Percentiles rank a stretch among this genome's conserved stretches.
Evolutionary conservation across 306 rosid species (phyloP).

Genomic region (Rubus idaeus): DNA sequence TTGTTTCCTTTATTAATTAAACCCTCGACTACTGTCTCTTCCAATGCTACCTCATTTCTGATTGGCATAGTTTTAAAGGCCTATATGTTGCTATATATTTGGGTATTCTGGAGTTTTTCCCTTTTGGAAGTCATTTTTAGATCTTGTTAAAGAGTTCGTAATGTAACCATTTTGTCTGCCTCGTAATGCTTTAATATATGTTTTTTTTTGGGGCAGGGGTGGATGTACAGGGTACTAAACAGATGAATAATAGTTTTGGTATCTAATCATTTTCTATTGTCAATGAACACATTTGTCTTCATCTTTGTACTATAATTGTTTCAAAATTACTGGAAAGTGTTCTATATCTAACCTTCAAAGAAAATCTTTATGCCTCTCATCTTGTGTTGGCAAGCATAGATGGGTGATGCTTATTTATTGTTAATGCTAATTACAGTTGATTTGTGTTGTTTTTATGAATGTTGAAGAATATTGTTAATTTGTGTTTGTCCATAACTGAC

Average conservation of each 20-base stretch:
- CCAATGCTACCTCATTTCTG: too few relatives aligned
- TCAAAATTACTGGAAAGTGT: not conserved
- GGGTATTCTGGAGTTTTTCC: too few relatives aligned
- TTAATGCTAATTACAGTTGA: not conserved
- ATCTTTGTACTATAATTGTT: not conserved
- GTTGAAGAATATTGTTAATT: constrained; percentile 14
- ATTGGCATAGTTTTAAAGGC: not conserved
- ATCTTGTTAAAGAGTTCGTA: too few relatives aligned
- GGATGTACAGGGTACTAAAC: not conserved
- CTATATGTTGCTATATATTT: too few relatives aligned
- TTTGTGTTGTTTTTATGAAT: constrained; percentile 8
- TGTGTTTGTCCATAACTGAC: constrained; percentile 28
- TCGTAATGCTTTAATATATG: not conserved
- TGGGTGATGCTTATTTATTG: not conserved
- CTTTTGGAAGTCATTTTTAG: too few relatives aligned
- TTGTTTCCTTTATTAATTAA: not conserved
- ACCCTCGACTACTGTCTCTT: not conserved
- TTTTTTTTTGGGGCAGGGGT: too few relatives aligned
- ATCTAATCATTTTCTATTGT: not conserved
- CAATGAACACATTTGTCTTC: not conserved
- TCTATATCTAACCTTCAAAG: not conserved
- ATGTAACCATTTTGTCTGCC: not conserved
- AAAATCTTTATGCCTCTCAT: not conserved
- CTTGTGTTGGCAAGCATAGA: not conserved
- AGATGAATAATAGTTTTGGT: not conserved